These are phyloP conservation scores for Pythium scleroteichum DNA, from an alignment of 352 stramenopile genomes.

Conservation along the genomic window DNA sequence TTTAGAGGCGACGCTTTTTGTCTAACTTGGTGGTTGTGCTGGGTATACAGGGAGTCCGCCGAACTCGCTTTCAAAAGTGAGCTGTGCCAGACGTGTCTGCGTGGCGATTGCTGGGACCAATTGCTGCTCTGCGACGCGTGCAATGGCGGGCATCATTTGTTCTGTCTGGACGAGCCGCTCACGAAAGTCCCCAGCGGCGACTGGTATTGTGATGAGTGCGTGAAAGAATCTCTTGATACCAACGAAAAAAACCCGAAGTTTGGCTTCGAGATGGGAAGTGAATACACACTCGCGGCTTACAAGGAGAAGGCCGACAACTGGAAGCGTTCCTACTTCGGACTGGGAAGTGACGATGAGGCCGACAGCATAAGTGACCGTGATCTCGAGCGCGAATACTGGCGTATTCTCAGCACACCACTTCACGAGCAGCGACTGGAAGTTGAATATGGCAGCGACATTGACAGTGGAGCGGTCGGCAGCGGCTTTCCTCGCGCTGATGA, in stretches of 20 bases:
- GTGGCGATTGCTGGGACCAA: conserved; percentile 76
- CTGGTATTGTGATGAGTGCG: conserved; percentile 80
- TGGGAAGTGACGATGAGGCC: conserved; percentile 40
- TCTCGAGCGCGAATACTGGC: conserved; percentile 90
- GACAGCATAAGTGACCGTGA: conserved; percentile 56
- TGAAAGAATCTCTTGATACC: conserved; percentile 53
- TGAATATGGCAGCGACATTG: conserved; percentile 92
- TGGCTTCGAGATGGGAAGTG: conserved; percentile 80
- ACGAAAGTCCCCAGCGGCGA: conserved; percentile 60
- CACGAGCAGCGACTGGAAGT: conserved; percentile 85
- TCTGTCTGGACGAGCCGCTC: conserved; percentile 68
- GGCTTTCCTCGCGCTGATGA: conserved; percentile 81
- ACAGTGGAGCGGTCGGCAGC: conserved; percentile 82
- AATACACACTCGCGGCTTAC: conserved; percentile 82
- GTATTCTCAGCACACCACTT: conserved; percentile 72
- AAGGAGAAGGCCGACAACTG: conserved; percentile 82
- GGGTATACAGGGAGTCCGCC: conserved; percentile 42
- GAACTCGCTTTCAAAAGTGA: conserved; percentile 80
- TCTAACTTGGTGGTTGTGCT: background rate
- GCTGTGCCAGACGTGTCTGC: conserved; percentile 83
- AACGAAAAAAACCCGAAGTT: conserved; percentile 63
- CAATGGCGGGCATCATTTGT: conserved; percentile 81
- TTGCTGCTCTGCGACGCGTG: conserved; percentile 84
- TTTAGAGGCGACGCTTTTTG: background rate
- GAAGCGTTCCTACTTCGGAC: conserved; percentile 77